Conservation (phyloP, 2,329 filamentous ascomycete species). For the Trichoderma endophyticum region DNA sequence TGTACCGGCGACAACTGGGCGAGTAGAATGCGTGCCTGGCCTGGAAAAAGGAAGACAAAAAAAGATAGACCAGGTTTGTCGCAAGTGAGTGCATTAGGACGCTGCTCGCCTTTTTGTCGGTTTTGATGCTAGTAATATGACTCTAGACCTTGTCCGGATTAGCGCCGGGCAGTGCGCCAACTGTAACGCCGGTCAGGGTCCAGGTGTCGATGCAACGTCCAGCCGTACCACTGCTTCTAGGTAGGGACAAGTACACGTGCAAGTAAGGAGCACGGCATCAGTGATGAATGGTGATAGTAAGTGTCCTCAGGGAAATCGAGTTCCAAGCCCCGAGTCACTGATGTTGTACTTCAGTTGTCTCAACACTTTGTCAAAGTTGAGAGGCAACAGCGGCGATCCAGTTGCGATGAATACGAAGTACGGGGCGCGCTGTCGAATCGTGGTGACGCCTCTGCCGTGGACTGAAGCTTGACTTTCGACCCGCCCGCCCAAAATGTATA, state of each 20-base stretch:
- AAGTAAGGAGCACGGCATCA: neutral
- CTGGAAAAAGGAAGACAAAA: neutral
- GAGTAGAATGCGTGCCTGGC: neutral
- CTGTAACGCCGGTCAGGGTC: constrained; percentile 1
- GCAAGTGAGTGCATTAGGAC: constrained; percentile 12
- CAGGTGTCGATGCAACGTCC: constrained; percentile 1
- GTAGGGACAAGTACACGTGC: neutral
- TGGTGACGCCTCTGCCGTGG: neutral
- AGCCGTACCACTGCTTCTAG: neutral
- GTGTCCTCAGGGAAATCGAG: neutral
- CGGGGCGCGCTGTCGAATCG: neutral
- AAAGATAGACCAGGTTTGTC: neutral
- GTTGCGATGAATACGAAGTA: neutral
- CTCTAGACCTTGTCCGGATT: neutral
- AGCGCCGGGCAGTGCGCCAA: constrained; percentile 7
- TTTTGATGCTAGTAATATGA: neutral
- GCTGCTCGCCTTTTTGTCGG: constrained; percentile 3
- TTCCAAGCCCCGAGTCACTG: neutral
- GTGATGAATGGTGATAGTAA: neutral
- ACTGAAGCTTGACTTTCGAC: neutral
- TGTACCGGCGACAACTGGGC: neutral
- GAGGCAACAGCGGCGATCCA: neutral
- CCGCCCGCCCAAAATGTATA: neutral
- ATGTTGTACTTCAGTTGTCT: neutral
- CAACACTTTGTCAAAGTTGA: neutral